Conservation (phyloP, 345 rosid genomes). For the Eucalyptus sideroxylon region DNA sequence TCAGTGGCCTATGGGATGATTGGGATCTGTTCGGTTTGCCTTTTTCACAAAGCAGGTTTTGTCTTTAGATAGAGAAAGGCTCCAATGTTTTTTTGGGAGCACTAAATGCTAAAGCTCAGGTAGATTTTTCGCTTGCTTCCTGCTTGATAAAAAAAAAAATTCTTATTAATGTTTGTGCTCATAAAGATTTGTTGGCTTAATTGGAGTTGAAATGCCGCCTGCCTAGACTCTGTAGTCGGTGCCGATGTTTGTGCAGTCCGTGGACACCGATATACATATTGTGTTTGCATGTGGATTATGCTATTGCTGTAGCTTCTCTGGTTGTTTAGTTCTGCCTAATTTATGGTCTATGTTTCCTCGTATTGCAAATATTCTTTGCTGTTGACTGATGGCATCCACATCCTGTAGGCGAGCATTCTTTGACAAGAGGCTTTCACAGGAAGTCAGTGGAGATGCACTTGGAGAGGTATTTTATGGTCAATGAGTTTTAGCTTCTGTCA, state of each 20-base stretch:
- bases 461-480: slow-evolving; percentile 35
- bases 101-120: background rate
- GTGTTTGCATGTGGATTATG: background rate
- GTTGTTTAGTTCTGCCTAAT: background rate
- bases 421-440: slow-evolving; percentile 77
- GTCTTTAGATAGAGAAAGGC: background rate
- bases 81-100: background rate
- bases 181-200: background rate
- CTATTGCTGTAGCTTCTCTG: background rate
- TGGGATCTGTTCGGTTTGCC: background rate
- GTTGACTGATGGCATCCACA: background rate
- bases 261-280: background rate
- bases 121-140: background rate
- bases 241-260: background rate
- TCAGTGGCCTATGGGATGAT: background rate
- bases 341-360: background rate
- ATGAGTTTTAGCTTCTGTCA: background rate
- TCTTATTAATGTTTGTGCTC: background rate
- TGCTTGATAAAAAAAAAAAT: background rate
- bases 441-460: slow-evolving; percentile 68
- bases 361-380: background rate
- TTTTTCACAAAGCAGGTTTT: background rate
- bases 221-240: background rate
- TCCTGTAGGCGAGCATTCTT: slow-evolving; percentile 36
- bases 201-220: background rate